Conservation (phyloP, 2,329 filamentous ascomycete genomes). For the Graphilbum ipis-grandicollis region DNA sequence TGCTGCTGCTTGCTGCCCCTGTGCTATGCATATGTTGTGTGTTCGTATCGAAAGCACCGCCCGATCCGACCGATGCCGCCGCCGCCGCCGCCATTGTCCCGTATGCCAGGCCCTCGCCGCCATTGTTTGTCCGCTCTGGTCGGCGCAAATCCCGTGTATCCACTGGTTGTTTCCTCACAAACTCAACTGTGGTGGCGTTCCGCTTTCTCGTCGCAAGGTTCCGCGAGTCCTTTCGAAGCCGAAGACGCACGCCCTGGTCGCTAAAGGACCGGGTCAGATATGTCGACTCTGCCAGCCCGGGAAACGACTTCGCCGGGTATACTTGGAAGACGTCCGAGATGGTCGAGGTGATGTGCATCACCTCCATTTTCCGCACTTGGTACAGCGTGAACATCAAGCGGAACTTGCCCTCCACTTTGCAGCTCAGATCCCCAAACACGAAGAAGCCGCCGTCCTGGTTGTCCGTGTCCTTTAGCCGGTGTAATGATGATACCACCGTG, state of each 20-base stretch:
- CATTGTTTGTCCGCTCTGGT: constrained; percentile 1
- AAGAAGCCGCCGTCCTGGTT: constrained; percentile 74
- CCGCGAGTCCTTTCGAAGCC: constrained; percentile 68
- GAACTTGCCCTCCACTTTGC: constrained; percentile 56
- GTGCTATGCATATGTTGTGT: not conserved
- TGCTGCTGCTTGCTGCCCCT: too few species aligned
- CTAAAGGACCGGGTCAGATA: constrained; percentile 71
- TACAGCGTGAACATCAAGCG: constrained; percentile 63
- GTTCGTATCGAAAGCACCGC: constrained; percentile 1
- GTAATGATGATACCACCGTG: constrained; percentile 62
- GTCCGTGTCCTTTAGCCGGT: constrained; percentile 62
- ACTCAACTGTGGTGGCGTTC: constrained; percentile 15
- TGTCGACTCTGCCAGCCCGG: constrained; percentile 44
- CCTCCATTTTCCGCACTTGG: constrained; percentile 36
- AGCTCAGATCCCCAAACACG: constrained; percentile 76
- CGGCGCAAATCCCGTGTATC: constrained; percentile 1
- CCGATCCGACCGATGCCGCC: constrained; percentile 1
- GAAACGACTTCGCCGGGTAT: constrained; percentile 43
- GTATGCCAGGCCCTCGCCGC: constrained; percentile 5
- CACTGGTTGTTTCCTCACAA: constrained; percentile 8
- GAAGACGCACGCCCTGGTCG: constrained; percentile 70
- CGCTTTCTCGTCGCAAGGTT: constrained; percentile 32
- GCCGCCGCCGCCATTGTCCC: too few species aligned
- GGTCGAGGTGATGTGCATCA: constrained; percentile 20
- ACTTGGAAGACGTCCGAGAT: constrained; percentile 53